Base-by-base conservation (phyloP, 2,329 filamentous ascomycete genomes). In the Diaporthe humulicola region DNA sequence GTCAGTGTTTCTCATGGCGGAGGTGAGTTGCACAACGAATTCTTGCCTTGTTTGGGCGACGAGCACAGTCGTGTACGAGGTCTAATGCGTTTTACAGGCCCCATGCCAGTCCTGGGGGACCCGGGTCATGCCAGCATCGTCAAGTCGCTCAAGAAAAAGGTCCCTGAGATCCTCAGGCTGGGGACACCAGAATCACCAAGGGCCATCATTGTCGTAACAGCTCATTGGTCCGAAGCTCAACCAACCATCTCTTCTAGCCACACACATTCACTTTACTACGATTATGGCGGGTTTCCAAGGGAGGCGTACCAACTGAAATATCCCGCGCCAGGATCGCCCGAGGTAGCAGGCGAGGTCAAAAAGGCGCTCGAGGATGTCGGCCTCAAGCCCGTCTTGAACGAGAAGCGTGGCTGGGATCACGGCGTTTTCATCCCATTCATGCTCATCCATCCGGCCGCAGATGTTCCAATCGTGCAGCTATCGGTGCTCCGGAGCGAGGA, bases 401-500 rank as follows among this genome's bases (percentile, higher is more conserved):
- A 71, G 19, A 70, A 81, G 73, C 84, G 87, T 10, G 85, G 87
- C 74, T 91, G 90, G 90, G 90, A 91, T 79, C 90, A 91, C 79
- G 90, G 90, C 82, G 89, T 91, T 74, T 91, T 91, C 80, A 81
- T 91, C 36, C 90, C 90, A 9, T 84, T 91, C 82, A 84, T 87
- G 60, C 87, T 91, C 57, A 86, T 89, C 77, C 81, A 87, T 73
- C 90, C 90, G 28, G 78, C 82, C 56, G 90, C 89, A 77, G 82
- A 86, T 73, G 79, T 90, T 3, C 90, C 90, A 64, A 84, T 91
- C 40, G 83, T 92, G n/a, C 90, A 91, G 79, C 78, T 91, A 72
- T 90, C 87, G 1, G 88, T 92, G 15, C 85, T 91, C 4, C 77
- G 78, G 38, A 88, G 85, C 25, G 89, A 91, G 78, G 85, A 88